Percentiles rank a stretch among this genome's conserved stretches.
Conservation (phyloP, 805 yeast genomes). For the Lipomyces sp. region DNA sequence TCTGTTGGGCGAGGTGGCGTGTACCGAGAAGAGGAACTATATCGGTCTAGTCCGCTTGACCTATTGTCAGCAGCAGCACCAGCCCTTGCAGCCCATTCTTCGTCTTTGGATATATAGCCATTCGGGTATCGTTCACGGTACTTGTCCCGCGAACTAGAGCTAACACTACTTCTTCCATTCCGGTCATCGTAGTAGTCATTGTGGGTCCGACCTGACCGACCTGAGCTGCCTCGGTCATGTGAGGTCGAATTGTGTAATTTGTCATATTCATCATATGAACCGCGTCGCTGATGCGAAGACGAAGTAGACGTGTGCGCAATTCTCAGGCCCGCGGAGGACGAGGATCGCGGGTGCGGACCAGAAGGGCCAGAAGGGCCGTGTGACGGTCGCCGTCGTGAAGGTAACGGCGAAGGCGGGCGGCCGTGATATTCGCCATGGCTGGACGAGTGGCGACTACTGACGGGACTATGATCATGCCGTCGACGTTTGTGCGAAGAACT, state of each 20-base stretch:
- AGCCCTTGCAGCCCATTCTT: constrained; percentile 28
- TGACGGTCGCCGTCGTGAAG: background rate
- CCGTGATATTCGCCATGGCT: constrained; percentile 2
- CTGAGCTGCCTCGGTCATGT: background rate
- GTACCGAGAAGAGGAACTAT: background rate
- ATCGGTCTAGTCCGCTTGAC: background rate
- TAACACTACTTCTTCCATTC: background rate
- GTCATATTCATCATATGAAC: constrained; percentile 1
- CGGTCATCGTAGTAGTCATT: background rate
- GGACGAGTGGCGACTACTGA: background rate
- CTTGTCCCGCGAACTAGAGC: constrained; percentile 4
- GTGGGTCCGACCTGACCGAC: background rate
- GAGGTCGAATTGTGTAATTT: background rate
- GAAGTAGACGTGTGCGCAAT: background rate
- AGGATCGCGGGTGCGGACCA: background rate
- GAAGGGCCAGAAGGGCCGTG: background rate
- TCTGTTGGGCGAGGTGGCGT: constrained; percentile 2
- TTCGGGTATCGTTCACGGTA: constrained; percentile 7
- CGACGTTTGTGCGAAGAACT: constrained; percentile 8
- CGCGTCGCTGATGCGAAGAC: background rate
- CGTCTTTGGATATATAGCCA: constrained; percentile 24
- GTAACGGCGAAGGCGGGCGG: background rate
- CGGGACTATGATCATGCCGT: background rate
- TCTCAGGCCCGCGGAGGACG: background rate
- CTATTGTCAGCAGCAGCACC: constrained; percentile 8